Conservation (phyloP, 345 rosid species). For the Melaleuca alternifolia region DNA sequence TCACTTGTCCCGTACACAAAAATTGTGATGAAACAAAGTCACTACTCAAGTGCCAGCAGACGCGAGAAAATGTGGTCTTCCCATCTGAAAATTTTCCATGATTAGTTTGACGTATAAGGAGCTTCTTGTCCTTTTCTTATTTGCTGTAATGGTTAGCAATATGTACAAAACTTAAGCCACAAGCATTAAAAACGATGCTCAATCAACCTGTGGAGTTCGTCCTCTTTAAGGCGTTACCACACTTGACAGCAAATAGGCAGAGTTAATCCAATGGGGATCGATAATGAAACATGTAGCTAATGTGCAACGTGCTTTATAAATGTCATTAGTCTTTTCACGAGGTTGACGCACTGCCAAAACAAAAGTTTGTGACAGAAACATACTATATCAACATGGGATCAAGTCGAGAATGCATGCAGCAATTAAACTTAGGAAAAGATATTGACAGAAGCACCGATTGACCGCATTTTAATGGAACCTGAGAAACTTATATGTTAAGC, state of each 20-base stretch:
- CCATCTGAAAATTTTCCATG: neutral
- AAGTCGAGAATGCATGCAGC: neutral
- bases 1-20: neutral
- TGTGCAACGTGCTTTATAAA: neutral
- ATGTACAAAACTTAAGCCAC: neutral
- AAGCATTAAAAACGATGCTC: neutral
- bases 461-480: neutral
- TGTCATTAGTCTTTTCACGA: neutral
- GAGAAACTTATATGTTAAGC: constrained; percentile 15
- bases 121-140: neutral
- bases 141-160: neutral
- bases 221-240: neutral
- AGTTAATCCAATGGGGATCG: neutral
- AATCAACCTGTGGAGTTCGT: neutral
- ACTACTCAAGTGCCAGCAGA: neutral
- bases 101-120: neutral
- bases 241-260: neutral
- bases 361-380: neutral
- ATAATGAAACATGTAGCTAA: neutral
- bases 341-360: neutral
- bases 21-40: neutral
- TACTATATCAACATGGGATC: neutral
- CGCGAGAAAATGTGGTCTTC: neutral
- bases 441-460: neutral
- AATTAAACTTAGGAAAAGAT: neutral